Percentiles rank a stretch among this genome's conserved stretches.
phyloP scores from a whole-genome alignment of 2,329 filamentous ascomycete species.

The Furcasterigmium furcatum region DNA sequence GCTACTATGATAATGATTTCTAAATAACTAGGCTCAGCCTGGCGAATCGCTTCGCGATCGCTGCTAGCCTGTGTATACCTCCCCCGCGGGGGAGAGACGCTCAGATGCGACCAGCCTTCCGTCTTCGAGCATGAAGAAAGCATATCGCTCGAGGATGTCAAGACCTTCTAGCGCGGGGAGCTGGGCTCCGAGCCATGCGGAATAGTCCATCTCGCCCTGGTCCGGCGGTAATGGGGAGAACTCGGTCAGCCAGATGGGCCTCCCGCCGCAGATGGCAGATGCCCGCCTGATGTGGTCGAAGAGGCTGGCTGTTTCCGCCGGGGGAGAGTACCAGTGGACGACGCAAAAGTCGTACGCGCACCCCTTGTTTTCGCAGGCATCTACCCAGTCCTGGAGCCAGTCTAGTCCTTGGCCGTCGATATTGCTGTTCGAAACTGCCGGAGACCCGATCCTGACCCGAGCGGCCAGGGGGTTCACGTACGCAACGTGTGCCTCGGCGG shows the following conservation, averaged over 20 bases:
- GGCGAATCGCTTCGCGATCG: no score
- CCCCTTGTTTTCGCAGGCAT: slow-evolving; percentile 37
- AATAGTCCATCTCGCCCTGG: slow-evolving; percentile 37
- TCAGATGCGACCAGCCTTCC: slow-evolving; percentile 32
- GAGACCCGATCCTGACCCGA: slow-evolving; percentile 51
- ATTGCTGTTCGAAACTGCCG: slow-evolving; percentile 59
- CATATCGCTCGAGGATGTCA: slow-evolving; percentile 51
- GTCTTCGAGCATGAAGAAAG: slow-evolving; percentile 50
- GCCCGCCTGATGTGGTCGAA: slow-evolving; percentile 47
- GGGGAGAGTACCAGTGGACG: slow-evolving; percentile 60
- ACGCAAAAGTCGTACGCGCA: slow-evolving; percentile 58
- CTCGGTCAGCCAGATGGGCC: slow-evolving; percentile 61
- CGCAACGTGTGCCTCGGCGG: slow-evolving; percentile 41
- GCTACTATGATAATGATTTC: background rate
- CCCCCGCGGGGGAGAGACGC: background rate
- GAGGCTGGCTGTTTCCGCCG: slow-evolving; percentile 43
- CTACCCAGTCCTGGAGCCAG: slow-evolving; percentile 53
- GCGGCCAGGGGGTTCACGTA: slow-evolving; percentile 53
- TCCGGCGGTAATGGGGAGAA: slow-evolving; percentile 39
- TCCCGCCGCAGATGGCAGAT: no score
- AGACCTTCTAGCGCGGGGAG: no score
- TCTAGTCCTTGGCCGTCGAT: slow-evolving; percentile 43
- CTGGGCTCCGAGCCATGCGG: slow-evolving; percentile 44
- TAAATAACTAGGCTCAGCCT: background rate
- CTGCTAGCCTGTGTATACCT: no score